These are phyloP conservation scores for Scutellaria baicalensis DNA, from an alignment of 257 asterid genomes.

Conservation along the genomic window DNA sequence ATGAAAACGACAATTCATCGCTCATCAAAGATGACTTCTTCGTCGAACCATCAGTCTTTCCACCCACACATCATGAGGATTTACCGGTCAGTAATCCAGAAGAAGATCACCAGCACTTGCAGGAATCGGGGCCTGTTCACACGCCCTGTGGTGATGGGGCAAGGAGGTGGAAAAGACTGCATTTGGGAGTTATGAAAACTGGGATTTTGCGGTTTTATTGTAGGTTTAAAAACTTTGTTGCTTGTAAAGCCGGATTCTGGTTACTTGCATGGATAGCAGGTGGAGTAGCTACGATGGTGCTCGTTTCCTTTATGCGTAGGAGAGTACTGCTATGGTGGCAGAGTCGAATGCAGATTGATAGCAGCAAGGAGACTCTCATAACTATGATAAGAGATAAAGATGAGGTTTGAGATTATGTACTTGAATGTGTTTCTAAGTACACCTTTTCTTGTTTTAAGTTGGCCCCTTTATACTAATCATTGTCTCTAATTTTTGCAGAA, in stretches of 20 bases:
- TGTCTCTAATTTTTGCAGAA: conserved; percentile 30
- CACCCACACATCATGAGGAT: conserved; percentile 39
- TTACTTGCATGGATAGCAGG: conserved; percentile 26
- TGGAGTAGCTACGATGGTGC: conserved; percentile 34
- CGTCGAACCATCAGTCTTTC: conserved; percentile 21
- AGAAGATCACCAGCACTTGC: conserved; percentile 10
- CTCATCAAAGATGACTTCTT: conserved; percentile 17
- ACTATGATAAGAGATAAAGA: conserved; percentile 43
- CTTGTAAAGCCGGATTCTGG: conserved; percentile 23
- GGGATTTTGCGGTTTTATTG: conserved; percentile 17
- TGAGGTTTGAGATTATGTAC: conserved; percentile 29
- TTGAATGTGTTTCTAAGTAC: not conserved
- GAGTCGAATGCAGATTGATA: conserved; percentile 24
- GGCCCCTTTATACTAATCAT: not conserved
- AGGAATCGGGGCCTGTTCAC: not conserved
- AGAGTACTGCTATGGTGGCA: conserved; percentile 35
- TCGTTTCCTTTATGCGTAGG: conserved; percentile 25
- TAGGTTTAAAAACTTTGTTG: conserved; percentile 13
- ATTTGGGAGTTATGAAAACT: conserved; percentile 16
- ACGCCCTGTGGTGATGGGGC: conserved; percentile 1
- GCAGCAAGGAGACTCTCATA: conserved; percentile 28
- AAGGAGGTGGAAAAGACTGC: conserved; percentile 19
- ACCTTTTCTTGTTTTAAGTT: not conserved
- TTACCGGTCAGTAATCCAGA: conserved; percentile 18
- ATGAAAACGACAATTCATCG: not conserved